These are phyloP conservation scores for Melaleuca quinquenervia DNA, from an alignment of 345 rosid species.

Conservation along the genomic window DNA sequence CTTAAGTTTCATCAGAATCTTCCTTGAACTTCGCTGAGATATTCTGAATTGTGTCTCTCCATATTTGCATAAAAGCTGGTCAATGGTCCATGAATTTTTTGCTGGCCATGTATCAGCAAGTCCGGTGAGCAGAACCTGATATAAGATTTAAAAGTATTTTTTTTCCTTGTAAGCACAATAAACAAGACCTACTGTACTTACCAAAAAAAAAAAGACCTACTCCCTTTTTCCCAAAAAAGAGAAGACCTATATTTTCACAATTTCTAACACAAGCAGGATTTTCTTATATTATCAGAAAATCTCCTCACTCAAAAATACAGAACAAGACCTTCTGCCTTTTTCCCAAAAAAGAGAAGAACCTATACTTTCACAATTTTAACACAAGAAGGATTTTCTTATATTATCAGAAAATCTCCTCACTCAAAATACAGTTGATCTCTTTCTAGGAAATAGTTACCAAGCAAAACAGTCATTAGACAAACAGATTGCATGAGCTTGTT, in stretches of 20 bases:
- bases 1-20: constrained; percentile 59
- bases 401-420: neutral
- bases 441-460: neutral
- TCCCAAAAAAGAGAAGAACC: neutral
- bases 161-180: neutral
- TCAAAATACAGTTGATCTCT: neutral
- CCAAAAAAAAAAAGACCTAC: neutral
- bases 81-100: constrained; percentile 68
- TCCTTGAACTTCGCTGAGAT: constrained; percentile 68
- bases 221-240: neutral
- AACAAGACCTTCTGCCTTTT: too few relatives aligned
- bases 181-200: neutral
- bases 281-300: neutral
- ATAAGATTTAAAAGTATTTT: neutral
- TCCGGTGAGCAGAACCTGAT: constrained; percentile 72
- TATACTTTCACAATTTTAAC: neutral
- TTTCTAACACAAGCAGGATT: neutral
- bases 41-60: constrained; percentile 68
- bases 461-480: neutral
- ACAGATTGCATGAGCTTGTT: neutral
- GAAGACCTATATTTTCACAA: neutral
- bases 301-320: neutral
- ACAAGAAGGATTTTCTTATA: neutral
- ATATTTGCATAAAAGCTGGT: constrained; percentile 43
- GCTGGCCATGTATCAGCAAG: constrained; percentile 90